These are phyloP conservation scores for Dunaliella primolecta DNA, from an alignment of 139 green algal genomes.

Conservation along the genomic window DNA sequence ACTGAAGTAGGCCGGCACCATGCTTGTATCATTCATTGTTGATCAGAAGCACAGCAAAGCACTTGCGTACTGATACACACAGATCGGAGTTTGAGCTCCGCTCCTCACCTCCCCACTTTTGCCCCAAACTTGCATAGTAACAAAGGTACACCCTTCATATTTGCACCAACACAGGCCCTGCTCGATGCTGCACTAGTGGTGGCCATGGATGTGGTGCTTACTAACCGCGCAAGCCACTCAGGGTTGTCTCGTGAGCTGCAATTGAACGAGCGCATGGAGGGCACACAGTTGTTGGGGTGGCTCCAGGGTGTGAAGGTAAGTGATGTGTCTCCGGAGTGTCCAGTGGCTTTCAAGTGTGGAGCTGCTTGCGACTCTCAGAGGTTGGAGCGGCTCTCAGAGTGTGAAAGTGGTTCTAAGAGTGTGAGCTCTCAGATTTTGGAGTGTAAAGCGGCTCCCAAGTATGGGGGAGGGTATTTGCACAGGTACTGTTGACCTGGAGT, in stretches of 20 bases:
- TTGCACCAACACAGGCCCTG: slow-evolving; percentile 72
- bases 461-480: neutral
- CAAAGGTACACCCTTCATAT: too few relatives aligned
- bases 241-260: slow-evolving; percentile 44
- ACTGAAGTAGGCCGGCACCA: too few relatives aligned
- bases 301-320: slow-evolving; percentile 40
- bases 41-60: too few relatives aligned
- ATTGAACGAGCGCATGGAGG: slow-evolving; percentile 62
- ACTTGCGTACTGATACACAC: too few relatives aligned
- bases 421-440: too few relatives aligned
- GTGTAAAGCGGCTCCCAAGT: neutral
- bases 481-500: neutral
- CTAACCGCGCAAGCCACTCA: slow-evolving; percentile 57
- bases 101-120: too few relatives aligned
- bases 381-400: too few relatives aligned
- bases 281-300: slow-evolving; percentile 43
- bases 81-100: too few relatives aligned
- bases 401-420: too few relatives aligned
- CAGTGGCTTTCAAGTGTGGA: neutral
- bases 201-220: slow-evolving; percentile 55
- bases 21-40: too few relatives aligned
- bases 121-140: too few relatives aligned
- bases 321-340: neutral
- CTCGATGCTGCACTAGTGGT: slow-evolving; percentile 65
- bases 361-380: neutral